Conservation (phyloP, 73 alveolate genomes). For the Strombidium stylifer region DNA sequence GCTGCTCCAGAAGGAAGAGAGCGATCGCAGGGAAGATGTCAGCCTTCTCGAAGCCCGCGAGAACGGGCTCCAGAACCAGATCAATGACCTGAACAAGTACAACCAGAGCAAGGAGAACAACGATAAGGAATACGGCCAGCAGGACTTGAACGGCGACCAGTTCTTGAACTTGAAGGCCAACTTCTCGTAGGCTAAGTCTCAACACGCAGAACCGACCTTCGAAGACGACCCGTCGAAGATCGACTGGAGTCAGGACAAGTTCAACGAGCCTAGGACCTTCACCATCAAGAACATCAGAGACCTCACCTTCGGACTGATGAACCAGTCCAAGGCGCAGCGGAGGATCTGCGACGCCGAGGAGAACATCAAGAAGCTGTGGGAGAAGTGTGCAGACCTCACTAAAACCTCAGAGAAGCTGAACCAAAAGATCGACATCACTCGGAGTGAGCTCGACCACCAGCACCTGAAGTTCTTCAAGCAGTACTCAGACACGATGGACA, state of each 20-base stretch:
- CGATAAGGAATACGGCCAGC: background rate
- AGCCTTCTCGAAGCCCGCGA: too few relatives aligned
- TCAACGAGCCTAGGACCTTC: background rate
- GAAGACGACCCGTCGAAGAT: background rate
- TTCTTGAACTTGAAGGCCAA: background rate
- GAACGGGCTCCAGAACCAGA: background rate
- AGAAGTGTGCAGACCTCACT: background rate
- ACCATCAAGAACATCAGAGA: constrained; percentile 9
- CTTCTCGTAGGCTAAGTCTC: background rate
- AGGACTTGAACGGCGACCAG: constrained; percentile 4
- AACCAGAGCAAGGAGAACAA: background rate
- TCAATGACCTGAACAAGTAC: background rate
- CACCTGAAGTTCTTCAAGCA: background rate
- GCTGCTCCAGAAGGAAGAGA: background rate
- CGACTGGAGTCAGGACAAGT: background rate
- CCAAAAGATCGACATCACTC: background rate
- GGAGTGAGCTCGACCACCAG: background rate
- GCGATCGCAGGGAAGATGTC: too few relatives aligned
- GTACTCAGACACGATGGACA: background rate
- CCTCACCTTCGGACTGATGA: constrained; percentile 3
- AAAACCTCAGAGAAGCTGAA: background rate
- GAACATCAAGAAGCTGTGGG: background rate
- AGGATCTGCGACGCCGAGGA: background rate
- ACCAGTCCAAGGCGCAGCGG: background rate
- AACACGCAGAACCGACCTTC: too few relatives aligned